These are phyloP conservation scores for Lippia alba DNA, from an alignment of 305 asterid species.

Conservation along the genomic window DNA sequence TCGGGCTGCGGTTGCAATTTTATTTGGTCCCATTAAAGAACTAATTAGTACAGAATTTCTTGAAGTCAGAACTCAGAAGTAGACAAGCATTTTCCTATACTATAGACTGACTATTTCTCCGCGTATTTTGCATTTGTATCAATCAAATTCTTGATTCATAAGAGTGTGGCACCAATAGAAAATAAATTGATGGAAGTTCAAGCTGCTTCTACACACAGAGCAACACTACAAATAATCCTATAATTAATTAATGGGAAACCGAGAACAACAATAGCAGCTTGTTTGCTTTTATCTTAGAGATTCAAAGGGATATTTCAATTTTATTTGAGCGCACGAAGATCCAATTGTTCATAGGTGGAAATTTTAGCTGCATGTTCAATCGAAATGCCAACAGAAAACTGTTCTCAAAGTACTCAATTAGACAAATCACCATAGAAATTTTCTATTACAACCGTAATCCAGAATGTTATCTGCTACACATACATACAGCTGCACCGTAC, in stretches of 20 bases:
- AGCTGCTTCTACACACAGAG: too few relatives aligned
- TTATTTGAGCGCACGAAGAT: too few relatives aligned
- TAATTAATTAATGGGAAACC: neutral
- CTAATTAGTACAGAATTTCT: too few relatives aligned
- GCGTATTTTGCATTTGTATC: neutral
- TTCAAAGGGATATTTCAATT: neutral
- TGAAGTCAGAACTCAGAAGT: neutral
- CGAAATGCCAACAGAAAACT: neutral
- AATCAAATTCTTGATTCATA: neutral
- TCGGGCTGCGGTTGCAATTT: neutral
- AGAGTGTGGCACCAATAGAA: too few relatives aligned
- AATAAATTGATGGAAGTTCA: too few relatives aligned
- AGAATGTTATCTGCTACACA: neutral
- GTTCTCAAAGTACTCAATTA: neutral
- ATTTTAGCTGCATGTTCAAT: neutral
- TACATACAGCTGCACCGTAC: neutral
- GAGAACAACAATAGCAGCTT: neutral
- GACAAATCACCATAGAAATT: neutral
- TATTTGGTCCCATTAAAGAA: too few relatives aligned
- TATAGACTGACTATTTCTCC: neutral
- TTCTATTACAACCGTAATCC: neutral
- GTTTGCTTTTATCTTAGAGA: neutral
- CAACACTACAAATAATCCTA: neutral
- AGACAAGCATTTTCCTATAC: neutral
- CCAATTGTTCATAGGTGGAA: too few relatives aligned